phyloP scores from a whole-genome alignment of 2,329 filamentous ascomycete genomes.

The Geoglossum cookeanum region DNA sequence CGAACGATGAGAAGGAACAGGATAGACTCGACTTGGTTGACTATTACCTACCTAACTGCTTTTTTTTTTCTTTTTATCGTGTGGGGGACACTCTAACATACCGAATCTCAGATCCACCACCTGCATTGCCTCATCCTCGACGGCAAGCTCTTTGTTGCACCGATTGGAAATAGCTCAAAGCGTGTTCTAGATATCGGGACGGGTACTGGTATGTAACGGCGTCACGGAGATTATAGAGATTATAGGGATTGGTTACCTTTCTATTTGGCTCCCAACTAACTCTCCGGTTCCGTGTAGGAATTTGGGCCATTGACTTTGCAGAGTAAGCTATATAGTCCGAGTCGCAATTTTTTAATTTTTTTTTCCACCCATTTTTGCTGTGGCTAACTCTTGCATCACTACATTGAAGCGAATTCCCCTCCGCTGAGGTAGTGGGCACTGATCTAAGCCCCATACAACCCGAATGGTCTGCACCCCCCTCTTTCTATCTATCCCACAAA shows the following conservation, averaged over 20 bases:
- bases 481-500: too few relatives aligned
- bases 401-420: conserved; percentile 2
- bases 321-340: background rate
- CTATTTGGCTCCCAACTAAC: background rate
- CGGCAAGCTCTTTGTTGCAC: conserved; percentile 1
- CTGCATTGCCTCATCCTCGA: conserved; percentile 16
- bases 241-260: background rate
- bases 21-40: conserved; percentile 4
- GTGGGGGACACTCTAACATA: background rate
- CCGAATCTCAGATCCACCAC: conserved; percentile 21
- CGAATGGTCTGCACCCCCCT: background rate
- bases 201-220: background rate
- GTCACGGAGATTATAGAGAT: background rate
- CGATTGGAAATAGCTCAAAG: background rate
- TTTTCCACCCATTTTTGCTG: background rate
- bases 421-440: conserved; percentile 4
- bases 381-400: background rate
- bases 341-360: background rate
- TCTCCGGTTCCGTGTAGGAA: background rate
- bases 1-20: conserved; percentile 4
- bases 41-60: background rate
- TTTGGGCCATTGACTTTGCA: conserved; percentile 5
- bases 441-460: conserved; percentile 5
- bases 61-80: background rate
- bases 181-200: conserved; percentile 4